Evolutionary conservation across 768 basidiomycete genomes (phyloP).

Genomic region (Baorangia bicolor): DNA sequence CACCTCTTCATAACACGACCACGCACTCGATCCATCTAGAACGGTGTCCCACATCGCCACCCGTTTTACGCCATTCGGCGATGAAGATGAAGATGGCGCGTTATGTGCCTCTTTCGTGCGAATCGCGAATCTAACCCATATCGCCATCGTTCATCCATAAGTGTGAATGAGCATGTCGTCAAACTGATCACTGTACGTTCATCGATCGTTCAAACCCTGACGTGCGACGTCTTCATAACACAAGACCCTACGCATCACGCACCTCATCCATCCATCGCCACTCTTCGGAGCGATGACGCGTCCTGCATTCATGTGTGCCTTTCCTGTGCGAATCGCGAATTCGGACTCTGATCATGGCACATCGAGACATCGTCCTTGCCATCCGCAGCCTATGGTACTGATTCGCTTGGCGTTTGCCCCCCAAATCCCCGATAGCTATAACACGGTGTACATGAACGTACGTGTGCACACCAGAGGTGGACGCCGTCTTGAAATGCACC

Average conservation of each 20-base stretch:
- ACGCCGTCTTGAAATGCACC: background rate
- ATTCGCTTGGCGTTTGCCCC: background rate
- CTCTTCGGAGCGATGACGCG: background rate
- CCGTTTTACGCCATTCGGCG: background rate
- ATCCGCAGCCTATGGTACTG: background rate
- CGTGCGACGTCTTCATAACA: background rate
- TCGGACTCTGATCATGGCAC: background rate
- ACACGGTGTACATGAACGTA: background rate
- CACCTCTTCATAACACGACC: slow-evolving; percentile 1
- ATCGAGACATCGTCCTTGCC: background rate
- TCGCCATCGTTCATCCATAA: background rate
- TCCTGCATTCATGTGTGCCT: background rate
- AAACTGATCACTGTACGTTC: background rate
- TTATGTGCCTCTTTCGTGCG: background rate
- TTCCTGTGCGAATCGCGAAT: background rate
- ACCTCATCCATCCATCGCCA: background rate
- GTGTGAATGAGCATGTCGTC: background rate
- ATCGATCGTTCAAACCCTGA: background rate
- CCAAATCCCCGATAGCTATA: background rate
- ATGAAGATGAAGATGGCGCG: background rate
- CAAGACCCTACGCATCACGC: background rate
- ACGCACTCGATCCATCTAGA: background rate
- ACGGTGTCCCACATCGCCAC: background rate
- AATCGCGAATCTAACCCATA: background rate
- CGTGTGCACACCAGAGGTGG: background rate